phyloP scores from a whole-genome alignment of 345 rosid species.

The Sonneratia caseolaris region DNA sequence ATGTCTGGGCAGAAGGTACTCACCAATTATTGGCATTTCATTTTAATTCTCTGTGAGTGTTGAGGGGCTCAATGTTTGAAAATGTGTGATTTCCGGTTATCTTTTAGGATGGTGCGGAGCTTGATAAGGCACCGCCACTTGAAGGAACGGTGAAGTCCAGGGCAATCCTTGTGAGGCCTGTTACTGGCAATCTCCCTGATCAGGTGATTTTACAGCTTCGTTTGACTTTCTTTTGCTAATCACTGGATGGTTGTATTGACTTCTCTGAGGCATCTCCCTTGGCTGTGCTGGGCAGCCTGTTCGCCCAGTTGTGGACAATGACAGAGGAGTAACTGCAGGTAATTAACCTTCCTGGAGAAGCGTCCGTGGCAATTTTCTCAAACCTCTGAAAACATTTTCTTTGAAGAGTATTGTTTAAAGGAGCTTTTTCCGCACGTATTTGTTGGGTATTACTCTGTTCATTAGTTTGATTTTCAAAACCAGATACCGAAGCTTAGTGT shows the following conservation, averaged over 20 bases:
- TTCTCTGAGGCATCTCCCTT: not conserved
- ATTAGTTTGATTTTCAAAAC: not conserved
- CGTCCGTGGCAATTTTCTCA: not conserved
- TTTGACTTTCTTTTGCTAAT: not conserved
- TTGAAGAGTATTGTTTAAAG: not conserved
- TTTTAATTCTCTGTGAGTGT: not conserved
- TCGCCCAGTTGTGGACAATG: slow-evolving; percentile 46
- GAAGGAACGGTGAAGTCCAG: slow-evolving; percentile 60
- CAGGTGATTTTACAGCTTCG: slow-evolving; percentile 42
- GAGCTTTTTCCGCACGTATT: not conserved
- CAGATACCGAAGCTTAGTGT: not conserved
- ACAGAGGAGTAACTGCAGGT: slow-evolving; percentile 64
- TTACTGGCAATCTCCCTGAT: slow-evolving; percentile 73
- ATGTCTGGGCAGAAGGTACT: slow-evolving; percentile 59
- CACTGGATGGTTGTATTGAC: not conserved
- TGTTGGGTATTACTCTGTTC: not conserved
- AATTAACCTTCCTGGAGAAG: slow-evolving; percentile 5
- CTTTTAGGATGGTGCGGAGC: slow-evolving; percentile 58
- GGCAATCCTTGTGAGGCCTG: slow-evolving; percentile 78
- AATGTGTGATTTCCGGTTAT: slow-evolving; percentile 6
- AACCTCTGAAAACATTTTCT: not conserved
- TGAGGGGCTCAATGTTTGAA: not conserved
- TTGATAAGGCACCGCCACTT: slow-evolving; percentile 65
- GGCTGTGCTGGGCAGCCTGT: slow-evolving; percentile 33
- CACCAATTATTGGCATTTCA: slow-evolving; percentile 9